These are phyloP conservation scores for Chytriomyces hyalinus DNA, from an alignment of 192 early-diverging fungal species.

Conservation along the genomic window DNA sequence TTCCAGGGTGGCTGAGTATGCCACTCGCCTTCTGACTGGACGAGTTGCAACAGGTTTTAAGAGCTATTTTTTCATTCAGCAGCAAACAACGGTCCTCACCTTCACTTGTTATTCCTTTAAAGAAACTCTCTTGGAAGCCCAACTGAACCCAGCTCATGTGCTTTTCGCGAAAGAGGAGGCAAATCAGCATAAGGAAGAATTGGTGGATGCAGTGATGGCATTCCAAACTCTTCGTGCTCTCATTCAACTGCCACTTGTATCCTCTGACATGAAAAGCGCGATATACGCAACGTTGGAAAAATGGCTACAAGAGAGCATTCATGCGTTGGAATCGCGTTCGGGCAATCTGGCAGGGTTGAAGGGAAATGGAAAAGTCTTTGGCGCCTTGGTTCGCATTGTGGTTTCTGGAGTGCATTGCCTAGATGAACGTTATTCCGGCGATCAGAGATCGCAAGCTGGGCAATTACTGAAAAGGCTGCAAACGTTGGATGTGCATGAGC, in stretches of 20 bases:
- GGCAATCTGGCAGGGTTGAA: neutral
- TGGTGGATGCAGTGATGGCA: conserved; percentile 59
- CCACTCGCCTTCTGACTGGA: conserved; percentile 28
- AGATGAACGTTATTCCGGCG: neutral
- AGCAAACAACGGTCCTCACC: neutral
- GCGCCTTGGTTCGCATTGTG: neutral
- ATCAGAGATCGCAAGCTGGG: neutral
- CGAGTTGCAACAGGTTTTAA: conserved; percentile 32
- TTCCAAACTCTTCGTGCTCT: neutral
- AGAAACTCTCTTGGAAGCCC: conserved; percentile 41
- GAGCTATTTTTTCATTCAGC: conserved; percentile 1
- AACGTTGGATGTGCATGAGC: conserved; percentile 3
- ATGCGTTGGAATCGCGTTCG: neutral
- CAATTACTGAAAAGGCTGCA: neutral
- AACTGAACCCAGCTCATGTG: conserved; percentile 46
- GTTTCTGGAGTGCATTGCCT: neutral
- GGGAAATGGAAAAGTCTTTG: conserved; percentile 19
- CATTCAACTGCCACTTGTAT: neutral
- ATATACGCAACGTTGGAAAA: neutral
- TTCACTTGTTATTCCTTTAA: conserved; percentile 35
- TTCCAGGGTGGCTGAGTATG: conserved; percentile 23
- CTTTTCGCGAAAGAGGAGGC: conserved; percentile 80
- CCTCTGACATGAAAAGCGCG: neutral
- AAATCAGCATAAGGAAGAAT: conserved; percentile 77
- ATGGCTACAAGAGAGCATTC: neutral